Conservation (phyloP, 2,329 filamentous ascomycete species). For the Penicillium sp. region DNA sequence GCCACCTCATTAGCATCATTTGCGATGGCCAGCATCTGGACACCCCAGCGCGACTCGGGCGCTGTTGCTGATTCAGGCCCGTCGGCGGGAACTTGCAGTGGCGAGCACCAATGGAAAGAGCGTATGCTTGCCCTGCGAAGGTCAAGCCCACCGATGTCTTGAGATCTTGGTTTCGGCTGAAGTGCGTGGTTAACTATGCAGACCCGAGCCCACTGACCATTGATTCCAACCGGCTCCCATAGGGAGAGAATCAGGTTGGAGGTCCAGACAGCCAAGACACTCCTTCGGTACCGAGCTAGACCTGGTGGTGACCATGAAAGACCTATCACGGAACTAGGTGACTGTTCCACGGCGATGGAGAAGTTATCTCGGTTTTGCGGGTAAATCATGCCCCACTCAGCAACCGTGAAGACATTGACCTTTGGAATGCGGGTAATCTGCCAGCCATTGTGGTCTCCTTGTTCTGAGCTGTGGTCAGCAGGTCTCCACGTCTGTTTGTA, state of each 20-base stretch:
- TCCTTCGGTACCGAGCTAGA: slow-evolving; percentile 54
- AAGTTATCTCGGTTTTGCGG: slow-evolving; percentile 50
- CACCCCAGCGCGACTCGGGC: slow-evolving; percentile 34
- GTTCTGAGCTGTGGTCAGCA: slow-evolving; percentile 11
- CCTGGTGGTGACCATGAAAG: slow-evolving; percentile 60
- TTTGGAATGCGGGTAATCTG: slow-evolving; percentile 41
- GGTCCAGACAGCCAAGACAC: slow-evolving; percentile 56
- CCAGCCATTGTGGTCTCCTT: slow-evolving; percentile 34
- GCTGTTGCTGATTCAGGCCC: neutral
- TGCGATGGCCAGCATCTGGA: slow-evolving; percentile 35
- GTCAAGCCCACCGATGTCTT: slow-evolving; percentile 19
- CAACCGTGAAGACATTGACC: slow-evolving; percentile 53
- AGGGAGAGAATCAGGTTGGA: slow-evolving; percentile 58
- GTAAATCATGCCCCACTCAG: slow-evolving; percentile 50
- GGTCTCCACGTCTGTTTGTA: slow-evolving; percentile 26
- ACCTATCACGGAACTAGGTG: slow-evolving; percentile 49
- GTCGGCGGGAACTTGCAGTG: slow-evolving; percentile 23
- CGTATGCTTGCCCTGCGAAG: slow-evolving; percentile 37
- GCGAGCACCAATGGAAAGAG: slow-evolving; percentile 44
- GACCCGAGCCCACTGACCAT: slow-evolving; percentile 53
- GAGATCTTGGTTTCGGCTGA: slow-evolving; percentile 38
- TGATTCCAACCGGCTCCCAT: slow-evolving; percentile 52
- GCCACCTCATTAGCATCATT: slow-evolving; percentile 43
- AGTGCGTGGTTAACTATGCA: slow-evolving; percentile 55
- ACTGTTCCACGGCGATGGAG: slow-evolving; percentile 61